Conservation (phyloP, 139 green algal species). For the Chlorella sp. region DNA sequence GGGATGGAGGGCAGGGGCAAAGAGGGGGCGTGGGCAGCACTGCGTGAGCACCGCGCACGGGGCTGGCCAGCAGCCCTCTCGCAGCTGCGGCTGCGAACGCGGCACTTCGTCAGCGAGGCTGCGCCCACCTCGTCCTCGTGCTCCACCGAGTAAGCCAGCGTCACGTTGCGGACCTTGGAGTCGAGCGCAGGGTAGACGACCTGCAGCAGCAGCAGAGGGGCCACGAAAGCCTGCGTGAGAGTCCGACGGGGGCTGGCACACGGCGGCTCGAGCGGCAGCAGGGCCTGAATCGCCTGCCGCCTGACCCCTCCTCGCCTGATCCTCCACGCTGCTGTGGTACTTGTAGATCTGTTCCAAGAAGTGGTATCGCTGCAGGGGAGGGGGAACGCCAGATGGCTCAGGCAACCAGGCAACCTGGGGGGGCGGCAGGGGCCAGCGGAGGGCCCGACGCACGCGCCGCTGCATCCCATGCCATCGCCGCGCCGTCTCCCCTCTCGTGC, state of each 20-base stretch:
- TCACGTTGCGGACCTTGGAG: slow-evolving; percentile 91
- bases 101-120: too few species aligned
- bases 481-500: too few species aligned
- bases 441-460: too few species aligned
- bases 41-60: not conserved
- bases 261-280: not conserved
- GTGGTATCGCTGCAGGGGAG: slow-evolving; percentile 67
- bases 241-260: not conserved
- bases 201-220: slow-evolving; percentile 41
- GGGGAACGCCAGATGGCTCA: too few species aligned
- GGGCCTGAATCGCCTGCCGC: not conserved
- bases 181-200: slow-evolving; percentile 91
- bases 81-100: not conserved
- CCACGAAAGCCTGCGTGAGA: too few species aligned
- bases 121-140: slow-evolving; percentile 83
- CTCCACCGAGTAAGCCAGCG: slow-evolving; percentile 85
- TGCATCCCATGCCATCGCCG: too few species aligned
- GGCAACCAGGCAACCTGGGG: too few species aligned
- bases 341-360: slow-evolving; percentile 90
- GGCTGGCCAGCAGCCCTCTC: too few species aligned
- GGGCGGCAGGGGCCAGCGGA: too few species aligned
- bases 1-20: too few species aligned
- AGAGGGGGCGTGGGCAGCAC: too few species aligned
- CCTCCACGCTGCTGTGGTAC: slow-evolving; percentile 91
- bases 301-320: slow-evolving; percentile 83